These are phyloP conservation scores for Eutrema heterophyllum DNA, from an alignment of 345 rosid genomes.

Conservation along the genomic window DNA sequence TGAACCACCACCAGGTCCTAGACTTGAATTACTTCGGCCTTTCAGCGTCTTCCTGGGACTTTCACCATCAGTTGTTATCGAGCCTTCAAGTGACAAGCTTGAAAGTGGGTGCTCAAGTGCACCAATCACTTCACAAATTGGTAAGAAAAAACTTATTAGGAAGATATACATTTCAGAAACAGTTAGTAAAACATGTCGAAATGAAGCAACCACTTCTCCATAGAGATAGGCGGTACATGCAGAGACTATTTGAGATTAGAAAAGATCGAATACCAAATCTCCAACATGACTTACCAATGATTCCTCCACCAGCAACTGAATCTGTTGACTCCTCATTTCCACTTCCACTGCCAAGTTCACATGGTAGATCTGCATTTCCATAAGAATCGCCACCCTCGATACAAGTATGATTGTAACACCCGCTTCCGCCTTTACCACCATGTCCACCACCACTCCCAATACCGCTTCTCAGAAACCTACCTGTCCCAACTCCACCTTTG, in stretches of 20 bases:
- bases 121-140: constrained; percentile 74
- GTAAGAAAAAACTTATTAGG: background rate
- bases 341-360: constrained; percentile 98
- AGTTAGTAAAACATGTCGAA: background rate
- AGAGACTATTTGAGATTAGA: background rate
- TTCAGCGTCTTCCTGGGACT: constrained; percentile 54
- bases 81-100: constrained; percentile 72
- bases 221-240: background rate
- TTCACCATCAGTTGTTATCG: constrained; percentile 77
- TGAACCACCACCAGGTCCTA: constrained; percentile 93
- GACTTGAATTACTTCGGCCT: constrained; percentile 34
- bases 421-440: constrained; percentile 90
- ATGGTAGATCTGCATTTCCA: constrained; percentile 82
- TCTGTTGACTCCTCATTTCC: constrained; percentile 66
- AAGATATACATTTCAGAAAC: background rate
- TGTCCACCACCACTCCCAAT: constrained; percentile 92
- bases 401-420: constrained; percentile 65
- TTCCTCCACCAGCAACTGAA: constrained; percentile 85
- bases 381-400: constrained; percentile 67
- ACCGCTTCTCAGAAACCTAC: constrained; percentile 61
- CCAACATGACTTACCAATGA: constrained; percentile 49
- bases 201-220: background rate
- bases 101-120: constrained; percentile 78
- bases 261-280: background rate
- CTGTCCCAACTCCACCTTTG: constrained; percentile 82